These are phyloP conservation scores for Yamadazyma atmosphaerica DNA, from an alignment of 1,139 yeast species.

Conservation along the genomic window DNA sequence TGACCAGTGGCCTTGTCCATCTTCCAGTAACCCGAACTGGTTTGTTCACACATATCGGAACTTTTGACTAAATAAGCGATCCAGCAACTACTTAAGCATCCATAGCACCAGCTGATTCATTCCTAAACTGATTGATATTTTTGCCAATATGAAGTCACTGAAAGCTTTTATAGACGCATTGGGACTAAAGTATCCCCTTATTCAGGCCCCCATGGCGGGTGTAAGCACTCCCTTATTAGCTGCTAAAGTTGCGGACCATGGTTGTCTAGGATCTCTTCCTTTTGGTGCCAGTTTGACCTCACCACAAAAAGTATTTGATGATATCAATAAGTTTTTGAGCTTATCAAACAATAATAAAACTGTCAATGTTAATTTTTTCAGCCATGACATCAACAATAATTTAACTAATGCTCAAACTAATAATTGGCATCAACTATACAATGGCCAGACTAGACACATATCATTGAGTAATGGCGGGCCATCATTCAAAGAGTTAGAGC, in stretches of 20 bases:
- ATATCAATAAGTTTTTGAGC: conserved; percentile 1
- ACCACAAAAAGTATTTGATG: conserved; percentile 10
- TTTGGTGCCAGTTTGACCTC: conserved; percentile 31
- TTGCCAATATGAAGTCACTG: conserved; percentile 12
- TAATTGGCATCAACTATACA: conserved; percentile 24
- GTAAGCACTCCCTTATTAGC: conserved; percentile 44
- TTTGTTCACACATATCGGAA: neutral
- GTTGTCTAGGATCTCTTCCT: conserved; percentile 51
- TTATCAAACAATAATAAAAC: conserved; percentile 17
- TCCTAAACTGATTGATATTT: too few species aligned
- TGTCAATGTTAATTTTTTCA: conserved; percentile 50
- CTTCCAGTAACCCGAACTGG: too few species aligned
- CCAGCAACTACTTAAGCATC: neutral
- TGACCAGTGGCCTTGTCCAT: too few species aligned
- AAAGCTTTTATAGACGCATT: conserved; percentile 8
- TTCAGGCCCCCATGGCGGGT: conserved; percentile 60
- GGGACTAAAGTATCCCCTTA: conserved; percentile 29
- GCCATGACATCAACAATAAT: conserved; percentile 30
- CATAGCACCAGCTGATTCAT: too few species aligned
- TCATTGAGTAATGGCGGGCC: conserved; percentile 27
- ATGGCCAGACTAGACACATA: conserved; percentile 13
- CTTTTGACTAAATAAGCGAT: neutral
- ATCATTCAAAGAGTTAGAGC: conserved; percentile 37
- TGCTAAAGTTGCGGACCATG: conserved; percentile 33
- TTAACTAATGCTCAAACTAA: conserved; percentile 16